These are phyloP conservation scores for Hemisphaericaspora xylanilytica DNA, from an alignment of 1,139 yeast species.

Conservation along the genomic window DNA sequence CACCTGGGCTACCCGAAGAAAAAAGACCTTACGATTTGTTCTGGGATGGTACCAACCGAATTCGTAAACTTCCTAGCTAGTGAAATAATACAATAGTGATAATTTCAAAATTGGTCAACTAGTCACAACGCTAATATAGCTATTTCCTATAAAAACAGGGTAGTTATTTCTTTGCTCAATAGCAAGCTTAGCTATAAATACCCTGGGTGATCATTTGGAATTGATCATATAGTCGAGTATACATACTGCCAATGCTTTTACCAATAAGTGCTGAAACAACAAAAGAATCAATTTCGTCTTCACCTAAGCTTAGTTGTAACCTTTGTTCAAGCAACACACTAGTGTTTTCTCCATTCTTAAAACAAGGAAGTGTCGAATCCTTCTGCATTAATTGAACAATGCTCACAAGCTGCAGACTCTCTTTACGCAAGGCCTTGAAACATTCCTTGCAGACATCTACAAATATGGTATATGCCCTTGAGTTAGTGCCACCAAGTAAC, in stretches of 20 bases:
- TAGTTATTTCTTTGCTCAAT: too few species aligned
- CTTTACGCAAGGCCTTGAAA: conserved; percentile 66
- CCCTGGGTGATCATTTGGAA: conserved; percentile 94
- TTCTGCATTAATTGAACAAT: conserved; percentile 93
- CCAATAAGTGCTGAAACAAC: conserved; percentile 74
- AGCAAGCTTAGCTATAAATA: conserved; percentile 57
- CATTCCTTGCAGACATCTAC: conserved; percentile 63
- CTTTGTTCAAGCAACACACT: conserved; percentile 75
- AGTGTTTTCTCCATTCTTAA: conserved; percentile 82
- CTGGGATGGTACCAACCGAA: too few species aligned
- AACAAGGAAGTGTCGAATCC: conserved; percentile 87
- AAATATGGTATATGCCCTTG: conserved; percentile 58
- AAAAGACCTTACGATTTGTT: too few species aligned
- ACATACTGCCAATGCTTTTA: conserved; percentile 83
- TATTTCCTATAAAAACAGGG: too few species aligned
- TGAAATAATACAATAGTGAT: too few species aligned
- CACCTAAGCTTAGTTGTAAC: conserved; percentile 71
- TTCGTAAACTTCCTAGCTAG: too few species aligned
- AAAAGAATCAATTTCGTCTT: conserved; percentile 69
- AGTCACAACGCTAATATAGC: too few species aligned
- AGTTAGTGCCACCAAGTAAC: conserved; percentile 72
- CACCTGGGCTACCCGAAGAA: too few species aligned
- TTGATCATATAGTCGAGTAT: conserved; percentile 90
- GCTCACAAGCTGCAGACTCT: conserved; percentile 69
- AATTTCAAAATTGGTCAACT: neutral